Percentiles rank a stretch among this genome's conserved stretches.
Conservation (phyloP, 306 rosid genomes). For the Prunus persica region DNA sequence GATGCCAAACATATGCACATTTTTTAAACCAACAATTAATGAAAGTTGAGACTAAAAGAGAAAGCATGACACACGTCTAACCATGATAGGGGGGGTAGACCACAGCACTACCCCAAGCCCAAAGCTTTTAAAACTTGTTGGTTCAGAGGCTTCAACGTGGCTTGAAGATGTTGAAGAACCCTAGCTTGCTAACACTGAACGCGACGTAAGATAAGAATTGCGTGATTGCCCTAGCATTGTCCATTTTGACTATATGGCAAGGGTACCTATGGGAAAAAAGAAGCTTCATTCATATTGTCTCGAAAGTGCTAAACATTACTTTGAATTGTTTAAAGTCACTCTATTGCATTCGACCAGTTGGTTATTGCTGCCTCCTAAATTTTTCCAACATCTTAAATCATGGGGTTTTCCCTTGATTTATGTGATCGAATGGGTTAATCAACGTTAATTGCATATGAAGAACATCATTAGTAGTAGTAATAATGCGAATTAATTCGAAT, state of each 20-base stretch:
- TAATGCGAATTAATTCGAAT: constrained; percentile 6
- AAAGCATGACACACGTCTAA: not conserved
- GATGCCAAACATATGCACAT: not conserved
- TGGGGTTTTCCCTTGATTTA: constrained; percentile 29
- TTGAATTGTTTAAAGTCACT: constrained; percentile 17
- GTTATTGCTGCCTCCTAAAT: constrained; percentile 30
- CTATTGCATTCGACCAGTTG: constrained; percentile 27
- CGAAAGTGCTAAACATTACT: constrained; percentile 36
- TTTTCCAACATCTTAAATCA: constrained; percentile 47
- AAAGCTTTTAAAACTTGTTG: not conserved
- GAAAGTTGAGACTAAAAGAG: not conserved
- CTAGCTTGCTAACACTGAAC: not conserved
- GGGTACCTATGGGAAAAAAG: not conserved
- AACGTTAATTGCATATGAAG: not conserved
- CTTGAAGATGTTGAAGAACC: not conserved
- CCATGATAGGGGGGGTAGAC: not conserved
- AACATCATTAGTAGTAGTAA: constrained; percentile 16
- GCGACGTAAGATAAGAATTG: not conserved
- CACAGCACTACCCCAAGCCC: not conserved
- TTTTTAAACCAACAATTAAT: not conserved
- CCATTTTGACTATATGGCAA: not conserved
- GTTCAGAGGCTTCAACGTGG: not conserved
- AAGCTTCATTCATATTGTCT: constrained; percentile 29
- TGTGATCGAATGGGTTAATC: constrained; percentile 2
- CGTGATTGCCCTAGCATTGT: not conserved